Percentiles rank a stretch among this genome's conserved stretches.
phyloP scores from a whole-genome alignment of 352 stramenopile species.

The Pseudoperonospora humuli region DNA sequence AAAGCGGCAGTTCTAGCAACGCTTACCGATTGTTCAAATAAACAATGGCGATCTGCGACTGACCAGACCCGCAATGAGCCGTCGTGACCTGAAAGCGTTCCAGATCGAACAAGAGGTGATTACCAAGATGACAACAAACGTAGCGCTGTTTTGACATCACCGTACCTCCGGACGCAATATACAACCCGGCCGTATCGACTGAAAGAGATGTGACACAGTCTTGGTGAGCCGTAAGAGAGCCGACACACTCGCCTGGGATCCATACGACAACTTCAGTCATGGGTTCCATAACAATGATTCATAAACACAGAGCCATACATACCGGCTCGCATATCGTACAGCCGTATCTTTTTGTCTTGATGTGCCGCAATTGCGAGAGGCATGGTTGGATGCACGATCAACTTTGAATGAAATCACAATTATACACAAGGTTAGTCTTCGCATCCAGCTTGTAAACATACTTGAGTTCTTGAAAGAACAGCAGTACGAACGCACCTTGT shows the following conservation, averaged over 20 bases:
- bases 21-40: slow-evolving; percentile 78
- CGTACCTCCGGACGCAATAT: slow-evolving; percentile 64
- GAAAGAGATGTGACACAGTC: slow-evolving; percentile 75
- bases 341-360: slow-evolving; percentile 73
- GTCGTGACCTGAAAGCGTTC: slow-evolving; percentile 48
- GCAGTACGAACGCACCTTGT: slow-evolving; percentile 34
- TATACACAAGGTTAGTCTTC: neutral
- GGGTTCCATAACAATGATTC: neutral
- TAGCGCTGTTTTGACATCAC: neutral
- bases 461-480: neutral
- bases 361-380: slow-evolving; percentile 74
- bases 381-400: slow-evolving; percentile 76
- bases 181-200: slow-evolving; percentile 67
- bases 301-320: neutral
- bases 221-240: slow-evolving; percentile 68
- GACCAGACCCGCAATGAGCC: slow-evolving; percentile 81
- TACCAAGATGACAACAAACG: neutral
- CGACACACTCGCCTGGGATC: slow-evolving; percentile 60
- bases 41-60: slow-evolving; percentile 70
- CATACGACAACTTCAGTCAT: neutral
- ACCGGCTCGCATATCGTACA: slow-evolving; percentile 80
- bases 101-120: neutral
- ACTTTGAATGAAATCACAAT: slow-evolving; percentile 14
- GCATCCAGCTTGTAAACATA: neutral
- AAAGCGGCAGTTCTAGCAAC: neutral